Percentiles rank a stretch among this genome's conserved stretches.
These are phyloP conservation scores for Thalassiosira oceanica DNA, from an alignment of 352 stramenopile genomes.

Conservation along the genomic window DNA sequence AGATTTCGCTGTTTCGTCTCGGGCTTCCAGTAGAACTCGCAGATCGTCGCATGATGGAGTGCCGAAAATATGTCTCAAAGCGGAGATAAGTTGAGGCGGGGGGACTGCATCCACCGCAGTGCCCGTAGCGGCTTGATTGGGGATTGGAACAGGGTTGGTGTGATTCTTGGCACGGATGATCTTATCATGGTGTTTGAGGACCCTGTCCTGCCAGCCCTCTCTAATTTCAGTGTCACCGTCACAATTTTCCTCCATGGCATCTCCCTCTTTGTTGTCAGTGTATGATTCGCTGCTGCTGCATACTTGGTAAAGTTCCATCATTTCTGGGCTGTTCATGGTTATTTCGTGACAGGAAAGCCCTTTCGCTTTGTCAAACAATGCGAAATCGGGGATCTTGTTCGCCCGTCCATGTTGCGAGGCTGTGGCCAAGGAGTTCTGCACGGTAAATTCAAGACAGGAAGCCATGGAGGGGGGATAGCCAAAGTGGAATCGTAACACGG, in stretches of 20 bases:
- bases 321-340: slow-evolving; percentile 8
- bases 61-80: slow-evolving; percentile 51
- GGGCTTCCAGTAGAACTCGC: slow-evolving; percentile 12
- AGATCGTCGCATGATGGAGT: slow-evolving; percentile 18
- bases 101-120: slow-evolving; percentile 11
- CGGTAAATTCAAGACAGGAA: too few relatives aligned
- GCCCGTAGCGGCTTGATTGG: not conserved
- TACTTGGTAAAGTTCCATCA: slow-evolving; percentile 26
- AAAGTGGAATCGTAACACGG: too few relatives aligned
- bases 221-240: not conserved
- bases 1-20: not conserved
- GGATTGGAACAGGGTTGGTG: not conserved
- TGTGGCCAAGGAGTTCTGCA: too few relatives aligned
- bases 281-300: not conserved
- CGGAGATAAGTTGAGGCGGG: slow-evolving; percentile 53
- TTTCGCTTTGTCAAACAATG: slow-evolving; percentile 66
- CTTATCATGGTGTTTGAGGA: slow-evolving; percentile 68
- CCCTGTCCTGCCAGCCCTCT: slow-evolving; percentile 21
- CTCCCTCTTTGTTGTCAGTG: not conserved
- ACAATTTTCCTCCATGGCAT: not conserved
- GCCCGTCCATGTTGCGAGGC: slow-evolving; percentile 47
- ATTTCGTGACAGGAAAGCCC: slow-evolving; percentile 65
- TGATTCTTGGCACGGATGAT: slow-evolving; percentile 57
- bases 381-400: slow-evolving; percentile 64
- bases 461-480: too few relatives aligned